A percentile compares a stretch with the other conserved stretches of the same genome.
Conservation (phyloP, 2,329 filamentous ascomycete genomes). For the Colletotrichum sp. region DNA sequence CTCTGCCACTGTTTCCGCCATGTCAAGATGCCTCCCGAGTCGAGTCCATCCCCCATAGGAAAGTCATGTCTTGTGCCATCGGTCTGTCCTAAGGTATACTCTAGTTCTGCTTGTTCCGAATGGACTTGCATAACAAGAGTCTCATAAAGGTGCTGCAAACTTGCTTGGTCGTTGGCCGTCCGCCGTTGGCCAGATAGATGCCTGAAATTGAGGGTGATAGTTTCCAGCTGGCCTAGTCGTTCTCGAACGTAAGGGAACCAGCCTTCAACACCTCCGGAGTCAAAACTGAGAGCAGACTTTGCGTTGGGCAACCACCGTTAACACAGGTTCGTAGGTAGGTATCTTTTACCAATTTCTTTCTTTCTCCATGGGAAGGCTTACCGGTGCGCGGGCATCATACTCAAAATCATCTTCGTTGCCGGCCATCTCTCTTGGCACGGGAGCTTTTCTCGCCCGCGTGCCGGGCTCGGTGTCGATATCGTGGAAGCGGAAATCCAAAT, state of each 20-base stretch:
- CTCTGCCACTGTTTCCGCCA: neutral
- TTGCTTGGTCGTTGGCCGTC: neutral
- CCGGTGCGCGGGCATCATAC: neutral
- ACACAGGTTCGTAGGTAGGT: neutral
- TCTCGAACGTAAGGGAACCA: neutral
- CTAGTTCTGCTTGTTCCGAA: neutral
- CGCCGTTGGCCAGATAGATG: neutral
- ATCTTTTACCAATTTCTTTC: neutral
- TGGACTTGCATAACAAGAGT: neutral
- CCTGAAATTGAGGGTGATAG: neutral
- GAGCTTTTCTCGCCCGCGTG: neutral
- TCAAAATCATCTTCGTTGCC: neutral
- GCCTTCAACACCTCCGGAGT: neutral
- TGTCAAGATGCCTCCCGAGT: neutral
- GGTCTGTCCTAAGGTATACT: neutral
- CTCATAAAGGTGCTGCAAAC: neutral
- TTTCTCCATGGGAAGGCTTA: neutral
- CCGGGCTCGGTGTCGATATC: neutral
- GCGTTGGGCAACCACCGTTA: neutral
- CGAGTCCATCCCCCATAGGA: neutral
- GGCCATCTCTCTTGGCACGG: neutral
- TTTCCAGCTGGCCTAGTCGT: neutral
- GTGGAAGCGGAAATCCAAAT: neutral
- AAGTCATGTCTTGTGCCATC: neutral
- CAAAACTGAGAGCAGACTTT: neutral